These are phyloP conservation scores for Pestalotiopsis sp. DNA, from an alignment of 2,329 filamentous ascomycete species.

Conservation along the genomic window DNA sequence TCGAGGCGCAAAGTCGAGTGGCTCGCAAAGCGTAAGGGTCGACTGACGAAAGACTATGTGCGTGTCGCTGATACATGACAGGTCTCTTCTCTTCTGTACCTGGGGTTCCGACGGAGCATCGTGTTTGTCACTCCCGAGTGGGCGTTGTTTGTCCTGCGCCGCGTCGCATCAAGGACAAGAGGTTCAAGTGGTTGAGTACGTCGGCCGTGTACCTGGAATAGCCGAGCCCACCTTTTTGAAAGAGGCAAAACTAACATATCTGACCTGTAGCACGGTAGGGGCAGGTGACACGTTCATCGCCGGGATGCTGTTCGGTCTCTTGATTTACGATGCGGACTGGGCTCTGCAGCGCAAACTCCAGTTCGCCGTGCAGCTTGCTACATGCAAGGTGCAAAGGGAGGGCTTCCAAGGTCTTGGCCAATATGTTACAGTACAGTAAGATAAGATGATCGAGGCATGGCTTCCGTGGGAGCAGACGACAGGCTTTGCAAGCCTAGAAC, in stretches of 20 bases:
- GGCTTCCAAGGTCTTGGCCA: slow-evolving; percentile 58
- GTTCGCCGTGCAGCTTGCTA: slow-evolving; percentile 68
- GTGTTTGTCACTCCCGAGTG: slow-evolving; percentile 38
- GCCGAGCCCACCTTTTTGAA: slow-evolving; percentile 3
- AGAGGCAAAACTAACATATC: slow-evolving; percentile 19
- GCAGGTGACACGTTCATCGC: slow-evolving; percentile 77
- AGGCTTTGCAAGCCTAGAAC: slow-evolving; percentile 2
- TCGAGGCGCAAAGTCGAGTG: slow-evolving; percentile 30
- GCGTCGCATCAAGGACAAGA: slow-evolving; percentile 38
- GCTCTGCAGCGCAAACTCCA: slow-evolving; percentile 45
- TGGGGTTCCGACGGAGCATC: slow-evolving; percentile 48
- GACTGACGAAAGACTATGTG: slow-evolving; percentile 12
- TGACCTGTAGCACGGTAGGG: slow-evolving; percentile 60
- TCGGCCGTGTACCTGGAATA: slow-evolving; percentile 18
- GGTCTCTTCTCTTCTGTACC: slow-evolving; percentile 36
- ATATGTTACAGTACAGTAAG: slow-evolving; percentile 21
- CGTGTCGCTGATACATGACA: neutral
- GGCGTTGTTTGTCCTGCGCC: slow-evolving; percentile 39
- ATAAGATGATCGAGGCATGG: neutral
- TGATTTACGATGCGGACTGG: slow-evolving; percentile 51
- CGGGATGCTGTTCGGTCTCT: slow-evolving; percentile 64
- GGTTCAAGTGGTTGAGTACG: slow-evolving; percentile 60
- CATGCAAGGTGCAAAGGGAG: slow-evolving; percentile 65
- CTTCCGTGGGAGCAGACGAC: neutral
- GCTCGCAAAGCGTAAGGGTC: slow-evolving; percentile 33